These are phyloP conservation scores for Coniochaeta hoffmannii DNA, from an alignment of 2,329 filamentous ascomycete genomes.

Conservation along the genomic window DNA sequence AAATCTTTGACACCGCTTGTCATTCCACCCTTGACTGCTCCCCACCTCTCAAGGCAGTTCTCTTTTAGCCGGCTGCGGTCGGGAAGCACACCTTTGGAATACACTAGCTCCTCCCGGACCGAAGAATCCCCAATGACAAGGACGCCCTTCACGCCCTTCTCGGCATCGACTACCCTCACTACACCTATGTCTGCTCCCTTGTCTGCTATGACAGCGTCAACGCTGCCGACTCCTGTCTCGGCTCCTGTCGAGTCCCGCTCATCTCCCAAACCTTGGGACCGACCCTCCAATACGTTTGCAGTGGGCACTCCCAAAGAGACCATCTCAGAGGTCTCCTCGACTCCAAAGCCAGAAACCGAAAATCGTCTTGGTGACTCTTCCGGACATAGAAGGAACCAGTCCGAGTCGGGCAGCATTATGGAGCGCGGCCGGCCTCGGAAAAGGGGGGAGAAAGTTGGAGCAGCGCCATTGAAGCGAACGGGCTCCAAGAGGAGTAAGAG, in stretches of 20 bases:
- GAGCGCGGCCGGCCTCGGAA: slow-evolving; percentile 55
- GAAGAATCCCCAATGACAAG: slow-evolving; percentile 41
- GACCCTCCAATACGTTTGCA: slow-evolving; percentile 14
- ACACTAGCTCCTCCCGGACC: slow-evolving; percentile 28
- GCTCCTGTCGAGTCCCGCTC: slow-evolving; percentile 35
- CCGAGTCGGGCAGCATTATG: slow-evolving; percentile 52
- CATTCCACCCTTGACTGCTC: slow-evolving; percentile 36
- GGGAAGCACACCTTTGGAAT: slow-evolving; percentile 34
- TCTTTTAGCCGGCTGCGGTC: slow-evolving; percentile 39
- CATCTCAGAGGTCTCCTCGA: slow-evolving; percentile 16
- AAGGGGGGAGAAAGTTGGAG: slow-evolving; percentile 33
- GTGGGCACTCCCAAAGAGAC: slow-evolving; percentile 20
- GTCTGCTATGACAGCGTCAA: slow-evolving; percentile 27
- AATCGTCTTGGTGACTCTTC: slow-evolving; percentile 14
- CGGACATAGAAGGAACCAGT: slow-evolving; percentile 44
- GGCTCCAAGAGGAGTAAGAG: slow-evolving; percentile 38
- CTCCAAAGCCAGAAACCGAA: slow-evolving; percentile 24
- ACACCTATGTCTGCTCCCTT: slow-evolving; percentile 36
- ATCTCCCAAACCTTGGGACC: slow-evolving; percentile 39
- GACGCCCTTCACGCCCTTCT: slow-evolving; percentile 37
- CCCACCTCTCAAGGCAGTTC: slow-evolving; percentile 27
- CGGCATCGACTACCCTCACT: slow-evolving; percentile 30
- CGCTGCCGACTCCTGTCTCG: slow-evolving; percentile 41
- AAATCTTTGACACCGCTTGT: slow-evolving; percentile 49
- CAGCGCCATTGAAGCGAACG: slow-evolving; percentile 26